phyloP scores from a whole-genome alignment of 352 stramenopile genomes.

The Phytophthora capsici region DNA sequence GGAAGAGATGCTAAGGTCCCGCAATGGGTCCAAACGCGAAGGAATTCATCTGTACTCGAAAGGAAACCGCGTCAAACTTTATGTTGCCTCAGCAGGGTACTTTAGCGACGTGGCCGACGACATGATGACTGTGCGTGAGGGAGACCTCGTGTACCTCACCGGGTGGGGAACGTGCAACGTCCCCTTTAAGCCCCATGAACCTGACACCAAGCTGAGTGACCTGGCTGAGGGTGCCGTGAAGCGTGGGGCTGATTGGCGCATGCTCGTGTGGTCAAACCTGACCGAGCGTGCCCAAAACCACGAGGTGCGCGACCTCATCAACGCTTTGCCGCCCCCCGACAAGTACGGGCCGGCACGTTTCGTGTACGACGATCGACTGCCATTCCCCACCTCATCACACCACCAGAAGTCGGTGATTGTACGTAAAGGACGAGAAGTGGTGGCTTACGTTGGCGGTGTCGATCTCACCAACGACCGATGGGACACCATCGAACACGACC shows the following conservation, averaged over 20 bases:
- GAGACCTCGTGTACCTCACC: constrained; percentile 52
- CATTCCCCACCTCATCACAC: constrained; percentile 58
- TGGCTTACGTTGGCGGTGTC: constrained; percentile 56
- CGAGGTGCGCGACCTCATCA: constrained; percentile 58
- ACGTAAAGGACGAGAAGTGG: constrained; percentile 36
- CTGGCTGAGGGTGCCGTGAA: constrained; percentile 42
- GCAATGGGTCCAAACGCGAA: constrained; percentile 42
- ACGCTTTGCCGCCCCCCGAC: constrained; percentile 33
- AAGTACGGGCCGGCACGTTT: constrained; percentile 41
- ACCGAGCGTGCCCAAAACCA: constrained; percentile 56
- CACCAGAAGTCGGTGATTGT: constrained; percentile 73
- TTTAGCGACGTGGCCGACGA: constrained; percentile 58
- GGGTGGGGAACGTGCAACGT: constrained; percentile 70
- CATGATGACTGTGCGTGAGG: constrained; percentile 25
- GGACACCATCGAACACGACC: constrained; percentile 62
- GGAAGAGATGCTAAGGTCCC: constrained; percentile 56
- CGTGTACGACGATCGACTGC: constrained; percentile 67
- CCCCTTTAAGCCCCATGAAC: constrained; percentile 45
- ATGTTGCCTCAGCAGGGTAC: constrained; percentile 48
- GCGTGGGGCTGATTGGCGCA: constrained; percentile 50
- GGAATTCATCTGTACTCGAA: constrained; percentile 46
- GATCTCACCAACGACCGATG: constrained; percentile 61
- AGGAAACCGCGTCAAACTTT: constrained; percentile 57
- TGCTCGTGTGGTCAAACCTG: constrained; percentile 68
- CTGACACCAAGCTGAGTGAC: constrained; percentile 43